Base-by-base conservation (phyloP, 1,139 yeast species). In the Kazachstania sp. region DNA sequence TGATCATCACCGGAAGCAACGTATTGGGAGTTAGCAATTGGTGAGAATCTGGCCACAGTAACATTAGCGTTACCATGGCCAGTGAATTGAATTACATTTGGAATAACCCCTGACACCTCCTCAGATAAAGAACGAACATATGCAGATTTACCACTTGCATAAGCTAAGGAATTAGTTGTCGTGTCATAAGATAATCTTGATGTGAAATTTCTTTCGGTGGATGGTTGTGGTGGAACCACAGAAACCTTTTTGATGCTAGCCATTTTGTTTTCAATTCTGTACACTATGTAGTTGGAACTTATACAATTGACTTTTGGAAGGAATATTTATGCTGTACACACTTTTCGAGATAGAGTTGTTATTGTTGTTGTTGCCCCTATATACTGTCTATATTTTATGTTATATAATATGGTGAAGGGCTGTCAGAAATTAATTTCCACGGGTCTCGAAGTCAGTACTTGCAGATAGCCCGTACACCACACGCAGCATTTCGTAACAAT, bases 1-100 rank as follows among this genome's bases (percentile, higher is more conserved):
- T 81, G 69, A 56, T 81, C 87, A 61, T 92, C 99, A 40, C 96
- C 98, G 2, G 95, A 84, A 2, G 96, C 97, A 31, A 92, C 70
- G 65, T 86, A 90, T 65, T 74, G 83, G 1, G 98, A 97, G 13
- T 90, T 81, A 29, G 50, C 45, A 11, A 58, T 50, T 2, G 97
- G 95, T 1, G 95, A 74, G 63, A 92, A 87, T 39, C 79, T 76
- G 11, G 94, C 97, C 5, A 83, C 95, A 0, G 95, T 83, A 28
- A 95, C 85, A 35, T 76, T 68, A 37, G 73, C 71, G 39, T 75
- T 74, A 4, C 61, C 64, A 66, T 92, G 98, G 45, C 78, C 82
- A 12, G 78, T 76, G 67, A 84, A 88, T 60, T 87, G 95, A 16
- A 73, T 66, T 2, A 57, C 59, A 5, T 45, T 35, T 20, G 74